phyloP scores from a whole-genome alignment of 1,284 basidiomycete species.

The Malassezia vespertilionis region DNA sequence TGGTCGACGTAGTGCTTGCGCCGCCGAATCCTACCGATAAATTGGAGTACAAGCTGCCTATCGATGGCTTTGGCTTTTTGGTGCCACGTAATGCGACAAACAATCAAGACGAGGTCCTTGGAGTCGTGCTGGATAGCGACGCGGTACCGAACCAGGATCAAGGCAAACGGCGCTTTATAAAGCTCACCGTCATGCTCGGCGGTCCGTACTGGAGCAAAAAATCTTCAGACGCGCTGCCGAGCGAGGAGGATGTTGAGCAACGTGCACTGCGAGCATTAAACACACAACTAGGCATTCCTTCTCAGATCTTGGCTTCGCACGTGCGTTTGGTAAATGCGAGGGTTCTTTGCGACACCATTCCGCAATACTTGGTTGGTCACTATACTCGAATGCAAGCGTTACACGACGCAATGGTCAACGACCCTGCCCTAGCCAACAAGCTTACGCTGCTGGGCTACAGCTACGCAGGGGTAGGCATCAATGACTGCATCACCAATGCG shows the following conservation, averaged over 20 bases:
- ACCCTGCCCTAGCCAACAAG: constrained; percentile 52
- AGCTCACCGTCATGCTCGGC: constrained; percentile 83
- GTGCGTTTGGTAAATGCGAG: constrained; percentile 50
- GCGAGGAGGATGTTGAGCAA: constrained; percentile 19
- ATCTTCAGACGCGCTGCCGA: constrained; percentile 47
- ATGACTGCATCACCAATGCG: constrained; percentile 60
- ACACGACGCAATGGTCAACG: constrained; percentile 49
- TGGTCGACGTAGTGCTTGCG: constrained; percentile 37
- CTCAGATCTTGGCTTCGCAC: constrained; percentile 12
- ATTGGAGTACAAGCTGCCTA: constrained; percentile 64
- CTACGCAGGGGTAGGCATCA: constrained; percentile 76
- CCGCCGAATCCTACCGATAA: constrained; percentile 55
- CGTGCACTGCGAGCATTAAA: constrained; percentile 28
- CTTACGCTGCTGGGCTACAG: constrained; percentile 73
- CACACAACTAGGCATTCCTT: constrained; percentile 27
- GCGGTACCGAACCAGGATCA: constrained; percentile 43
- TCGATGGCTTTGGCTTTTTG: constrained; percentile 81
- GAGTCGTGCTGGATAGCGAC: constrained; percentile 57
- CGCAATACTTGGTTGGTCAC: constrained; percentile 68
- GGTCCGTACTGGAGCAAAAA: constrained; percentile 52
- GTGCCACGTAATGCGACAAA: constrained; percentile 63
- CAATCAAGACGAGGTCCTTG: constrained; percentile 50
- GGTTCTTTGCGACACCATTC: constrained; percentile 66
- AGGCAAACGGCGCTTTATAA: constrained; percentile 49
- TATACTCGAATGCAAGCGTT: constrained; percentile 60